Percentiles rank a stretch among this genome's conserved stretches.
phyloP scores from a whole-genome alignment of 306 rosid genomes.

The Lathyrus sativus region DNA sequence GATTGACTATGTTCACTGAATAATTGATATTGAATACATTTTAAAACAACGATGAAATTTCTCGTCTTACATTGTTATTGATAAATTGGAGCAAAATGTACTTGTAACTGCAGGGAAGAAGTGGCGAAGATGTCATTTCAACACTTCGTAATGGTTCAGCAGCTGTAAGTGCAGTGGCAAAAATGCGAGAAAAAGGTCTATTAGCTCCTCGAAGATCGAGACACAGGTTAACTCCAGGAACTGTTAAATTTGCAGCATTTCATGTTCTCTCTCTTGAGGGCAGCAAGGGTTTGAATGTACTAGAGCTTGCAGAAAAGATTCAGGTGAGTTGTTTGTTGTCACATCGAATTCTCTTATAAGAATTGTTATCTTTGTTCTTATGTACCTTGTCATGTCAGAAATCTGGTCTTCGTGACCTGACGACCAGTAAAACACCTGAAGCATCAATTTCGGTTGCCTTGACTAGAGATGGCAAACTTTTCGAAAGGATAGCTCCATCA shows the following conservation, averaged over 20 bases:
- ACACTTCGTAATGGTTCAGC: constrained; percentile 95
- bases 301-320: constrained; percentile 97
- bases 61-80: constrained; percentile 3
- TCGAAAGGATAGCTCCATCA: constrained; percentile 98
- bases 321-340: constrained; percentile 58
- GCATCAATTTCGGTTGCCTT: constrained; percentile 99
- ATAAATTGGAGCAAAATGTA: constrained; percentile 29
- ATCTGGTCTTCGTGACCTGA: constrained; percentile 98
- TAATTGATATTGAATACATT: constrained; percentile 16
- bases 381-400: constrained; percentile 53
- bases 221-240: constrained; percentile 97
- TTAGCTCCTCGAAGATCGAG: constrained; percentile 88
- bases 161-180: constrained; percentile 90
- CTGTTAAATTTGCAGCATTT: constrained; percentile 97
- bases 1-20: constrained; percentile 14
- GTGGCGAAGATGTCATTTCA: constrained; percentile 79
- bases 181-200: constrained; percentile 95
- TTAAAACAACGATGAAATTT: constrained; percentile 1
- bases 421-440: constrained; percentile 98
- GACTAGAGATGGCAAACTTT: constrained; percentile 97
- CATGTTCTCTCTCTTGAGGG: constrained; percentile 98
- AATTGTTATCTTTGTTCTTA: constrained; percentile 29
- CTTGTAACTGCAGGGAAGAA: constrained; percentile 61
- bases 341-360: constrained; percentile 8
- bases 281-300: constrained; percentile 79